Percentiles rank a stretch among this genome's conserved stretches.
Evolutionary conservation across 306 rosid genomes (phyloP).

Genomic region (Casuarina cunninghamiana): DNA sequence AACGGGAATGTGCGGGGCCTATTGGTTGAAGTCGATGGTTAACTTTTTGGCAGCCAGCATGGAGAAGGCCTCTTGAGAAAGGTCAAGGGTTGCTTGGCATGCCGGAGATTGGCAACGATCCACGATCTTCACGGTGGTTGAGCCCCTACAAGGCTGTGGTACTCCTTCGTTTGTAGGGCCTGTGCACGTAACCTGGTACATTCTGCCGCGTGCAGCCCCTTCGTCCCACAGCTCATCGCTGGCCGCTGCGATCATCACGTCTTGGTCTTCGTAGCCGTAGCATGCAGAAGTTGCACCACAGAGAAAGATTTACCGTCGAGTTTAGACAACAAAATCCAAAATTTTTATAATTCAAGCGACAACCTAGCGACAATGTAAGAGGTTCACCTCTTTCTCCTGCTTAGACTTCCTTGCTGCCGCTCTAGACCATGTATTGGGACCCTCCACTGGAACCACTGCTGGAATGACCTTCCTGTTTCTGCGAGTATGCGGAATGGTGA

Average conservation of each 20-base stretch:
- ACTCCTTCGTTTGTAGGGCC: conserved; percentile 27
- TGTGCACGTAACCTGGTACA: conserved; percentile 27
- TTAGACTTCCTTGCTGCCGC: too few species aligned
- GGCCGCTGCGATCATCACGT: conserved; percentile 36
- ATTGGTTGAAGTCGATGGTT: conserved; percentile 16
- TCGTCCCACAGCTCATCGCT: conserved; percentile 15
- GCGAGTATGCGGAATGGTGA: too few species aligned
- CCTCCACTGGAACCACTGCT: too few species aligned
- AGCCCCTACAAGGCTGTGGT: conserved; percentile 19
- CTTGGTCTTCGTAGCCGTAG: conserved; percentile 21
- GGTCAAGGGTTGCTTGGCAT: conserved; percentile 32
- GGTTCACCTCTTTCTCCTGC: too few species aligned
- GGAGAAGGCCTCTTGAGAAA: conserved; percentile 34
- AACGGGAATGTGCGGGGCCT: not conserved
- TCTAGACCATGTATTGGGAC: too few species aligned
- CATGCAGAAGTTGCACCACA: conserved; percentile 37
- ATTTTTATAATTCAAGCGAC: too few species aligned
- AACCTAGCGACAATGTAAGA: too few species aligned
- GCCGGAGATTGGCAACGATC: conserved; percentile 35
- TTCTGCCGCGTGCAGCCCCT: conserved; percentile 34
- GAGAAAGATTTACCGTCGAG: too few species aligned
- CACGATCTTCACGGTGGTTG: conserved; percentile 35
- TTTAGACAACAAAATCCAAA: too few species aligned
- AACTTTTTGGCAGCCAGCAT: conserved; percentile 29
- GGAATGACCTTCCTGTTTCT: too few species aligned